Evolutionary conservation across 1,284 basidiomycete species (phyloP).

Genomic region (Malassezia sympodialis): DNA sequence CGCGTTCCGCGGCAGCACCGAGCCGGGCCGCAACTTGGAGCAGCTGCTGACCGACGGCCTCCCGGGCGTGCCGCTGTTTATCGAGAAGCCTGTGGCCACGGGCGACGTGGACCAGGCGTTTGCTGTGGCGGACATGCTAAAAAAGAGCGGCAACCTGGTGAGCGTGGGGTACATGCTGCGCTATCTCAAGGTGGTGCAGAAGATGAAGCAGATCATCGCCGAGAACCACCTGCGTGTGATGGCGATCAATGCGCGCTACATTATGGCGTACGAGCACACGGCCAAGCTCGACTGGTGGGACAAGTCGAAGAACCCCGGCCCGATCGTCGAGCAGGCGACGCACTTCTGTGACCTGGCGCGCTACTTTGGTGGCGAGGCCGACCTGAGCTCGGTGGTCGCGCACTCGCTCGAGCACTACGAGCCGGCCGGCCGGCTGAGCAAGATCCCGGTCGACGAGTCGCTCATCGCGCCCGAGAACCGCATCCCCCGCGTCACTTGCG

Average conservation of each 20-base stretch:
- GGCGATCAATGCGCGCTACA: conserved; percentile 90
- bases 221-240: conserved; percentile 94
- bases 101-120: conserved; percentile 56
- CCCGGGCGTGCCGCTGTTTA: conserved; percentile 63
- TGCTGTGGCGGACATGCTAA: conserved; percentile 44
- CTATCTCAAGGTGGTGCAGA: conserved; percentile 64
- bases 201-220: conserved; percentile 87
- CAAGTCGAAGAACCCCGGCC: conserved; percentile 79
- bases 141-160: conserved; percentile 57
- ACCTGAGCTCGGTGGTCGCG: conserved; percentile 64
- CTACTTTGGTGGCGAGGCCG: conserved; percentile 96
- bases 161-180: conserved; percentile 67
- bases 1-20: conserved; percentile 60
- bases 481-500: conserved; percentile 44
- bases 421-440: conserved; percentile 67
- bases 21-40: conserved; percentile 70
- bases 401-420: conserved; percentile 47
- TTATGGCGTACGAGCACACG: conserved; percentile 66
- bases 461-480: conserved; percentile 54
- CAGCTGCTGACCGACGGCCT: conserved; percentile 77
- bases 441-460: conserved; percentile 68
- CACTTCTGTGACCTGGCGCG: conserved; percentile 67
- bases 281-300: conserved; percentile 92
- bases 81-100: conserved; percentile 88
- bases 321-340: conserved; percentile 92